Base-by-base conservation (phyloP, 495 filamentous ascomycete genomes). In the Talaromyces trachyspermus region DNA sequence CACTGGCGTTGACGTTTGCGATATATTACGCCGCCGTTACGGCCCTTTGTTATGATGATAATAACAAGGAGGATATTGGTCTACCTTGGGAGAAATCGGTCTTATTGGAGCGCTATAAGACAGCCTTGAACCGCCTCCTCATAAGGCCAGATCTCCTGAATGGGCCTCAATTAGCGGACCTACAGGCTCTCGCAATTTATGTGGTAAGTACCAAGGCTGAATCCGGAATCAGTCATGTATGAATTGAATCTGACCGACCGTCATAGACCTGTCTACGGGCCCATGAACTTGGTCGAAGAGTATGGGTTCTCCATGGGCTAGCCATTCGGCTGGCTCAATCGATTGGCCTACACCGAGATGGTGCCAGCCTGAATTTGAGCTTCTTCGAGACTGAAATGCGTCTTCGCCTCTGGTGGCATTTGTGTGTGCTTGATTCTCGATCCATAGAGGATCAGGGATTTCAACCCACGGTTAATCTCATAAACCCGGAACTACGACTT, bases 401-500 rank as follows among this genome's bases (percentile, higher is more conserved):
- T 15, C 56, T 65, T 19, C 65, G 66, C 17, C 36, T 68, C n/a
- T 71, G 70, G 64, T 71, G 72, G 60, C 60, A 63, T 24, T 54
- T 73, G 19, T 52, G 54, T 17, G 38, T 59, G 3, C 46, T 64
- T 3, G 59, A 62, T 18, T 52, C 47, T 38, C 54, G 58, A 14
- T 42, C 52, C 27, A 53, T 53, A 1, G 60, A 60, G 38, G 50
- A 58, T 26, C 54, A 57, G 46, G 52, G 55, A 20, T 56, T 53
- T 39, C 50, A 49, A 25, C 45, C 48, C 25, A 58, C 54, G 20
- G 78, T 90, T 11, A 62, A 75, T 14, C 76, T 83, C 23, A 58
- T 70, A 27, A 68, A 74, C 9, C 90, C 79, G 48, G 86, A 87
- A 54, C 87, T 80, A 2, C 63, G 74, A 38, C 62, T 76, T 37